Evolutionary conservation across 1,284 basidiomycete species (phyloP).

Genomic region (Marasmius tenuissimus): DNA sequence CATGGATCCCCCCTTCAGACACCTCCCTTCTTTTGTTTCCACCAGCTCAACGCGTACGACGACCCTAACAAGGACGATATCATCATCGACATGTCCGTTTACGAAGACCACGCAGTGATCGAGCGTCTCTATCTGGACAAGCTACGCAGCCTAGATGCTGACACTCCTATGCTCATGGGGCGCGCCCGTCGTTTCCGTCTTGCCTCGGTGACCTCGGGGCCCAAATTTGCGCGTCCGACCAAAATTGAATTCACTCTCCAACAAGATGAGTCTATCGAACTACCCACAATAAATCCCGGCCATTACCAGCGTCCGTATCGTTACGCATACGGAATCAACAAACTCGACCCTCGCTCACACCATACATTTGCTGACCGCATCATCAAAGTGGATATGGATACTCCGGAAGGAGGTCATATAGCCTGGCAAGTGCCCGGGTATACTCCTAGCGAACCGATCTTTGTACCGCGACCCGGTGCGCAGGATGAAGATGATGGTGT

Average conservation of each 20-base stretch:
- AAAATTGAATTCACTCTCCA: conserved; percentile 15
- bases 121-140: conserved; percentile 25
- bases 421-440: conserved; percentile 29
- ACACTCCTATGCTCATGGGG: conserved; percentile 9
- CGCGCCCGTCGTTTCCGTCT: conserved; percentile 22
- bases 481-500: conserved; percentile 36
- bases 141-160: conserved; percentile 13
- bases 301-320: conserved; percentile 30
- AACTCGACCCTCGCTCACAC: conserved; percentile 16
- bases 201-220: background rate
- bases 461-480: conserved; percentile 28
- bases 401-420: conserved; percentile 12
- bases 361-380: conserved; percentile 30
- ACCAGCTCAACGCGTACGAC: conserved; percentile 36
- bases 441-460: conserved; percentile 35
- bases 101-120: conserved; percentile 30
- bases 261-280: conserved; percentile 25
- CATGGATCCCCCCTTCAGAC: conserved; percentile 18
- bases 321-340: conserved; percentile 31
- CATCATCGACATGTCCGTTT: conserved; percentile 31
- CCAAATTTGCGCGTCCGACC: conserved; percentile 5
- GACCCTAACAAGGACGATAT: conserved; percentile 30
- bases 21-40: conserved; percentile 38
- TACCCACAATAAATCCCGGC: conserved; percentile 30
- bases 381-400: conserved; percentile 31